Conservation (phyloP, 164 flowering plant genomes). For the Amborella trichopoda region DNA sequence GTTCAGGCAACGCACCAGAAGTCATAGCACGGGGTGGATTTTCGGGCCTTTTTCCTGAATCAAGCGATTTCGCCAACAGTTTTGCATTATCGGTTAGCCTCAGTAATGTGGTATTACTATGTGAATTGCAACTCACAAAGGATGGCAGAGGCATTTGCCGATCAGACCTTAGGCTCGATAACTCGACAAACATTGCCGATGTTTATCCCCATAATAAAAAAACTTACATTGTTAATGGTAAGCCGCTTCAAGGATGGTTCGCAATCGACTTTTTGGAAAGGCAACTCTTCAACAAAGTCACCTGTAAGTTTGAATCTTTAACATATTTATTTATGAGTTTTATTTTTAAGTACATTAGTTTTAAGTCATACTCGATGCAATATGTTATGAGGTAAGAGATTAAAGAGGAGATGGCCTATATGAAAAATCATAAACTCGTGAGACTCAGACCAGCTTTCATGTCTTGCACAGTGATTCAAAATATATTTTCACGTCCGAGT, state of each 20-base stretch:
- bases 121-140: conserved; percentile 70
- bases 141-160: conserved; percentile 58
- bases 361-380: too few species aligned
- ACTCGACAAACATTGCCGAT: conserved; percentile 37
- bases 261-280: conserved; percentile 38
- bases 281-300: conserved; percentile 22
- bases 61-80: conserved; percentile 31
- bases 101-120: conserved; percentile 21
- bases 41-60: conserved; percentile 71
- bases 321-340: background rate
- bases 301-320: conserved; percentile 31
- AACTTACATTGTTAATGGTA: conserved; percentile 51
- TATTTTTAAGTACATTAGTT: too few species aligned
- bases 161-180: conserved; percentile 39
- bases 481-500: conserved; percentile 27
- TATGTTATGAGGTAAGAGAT: too few species aligned
- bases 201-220: conserved; percentile 31
- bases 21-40: conserved; percentile 73
- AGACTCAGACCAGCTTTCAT: background rate
- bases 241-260: conserved; percentile 50
- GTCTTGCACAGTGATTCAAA: conserved; percentile 38
- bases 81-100: conserved; percentile 24
- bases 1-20: conserved; percentile 45
- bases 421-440: background rate
- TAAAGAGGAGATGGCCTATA: background rate